These are phyloP conservation scores for Vanrija sp. DNA, from an alignment of 1,284 basidiomycete genomes.

Conservation along the genomic window DNA sequence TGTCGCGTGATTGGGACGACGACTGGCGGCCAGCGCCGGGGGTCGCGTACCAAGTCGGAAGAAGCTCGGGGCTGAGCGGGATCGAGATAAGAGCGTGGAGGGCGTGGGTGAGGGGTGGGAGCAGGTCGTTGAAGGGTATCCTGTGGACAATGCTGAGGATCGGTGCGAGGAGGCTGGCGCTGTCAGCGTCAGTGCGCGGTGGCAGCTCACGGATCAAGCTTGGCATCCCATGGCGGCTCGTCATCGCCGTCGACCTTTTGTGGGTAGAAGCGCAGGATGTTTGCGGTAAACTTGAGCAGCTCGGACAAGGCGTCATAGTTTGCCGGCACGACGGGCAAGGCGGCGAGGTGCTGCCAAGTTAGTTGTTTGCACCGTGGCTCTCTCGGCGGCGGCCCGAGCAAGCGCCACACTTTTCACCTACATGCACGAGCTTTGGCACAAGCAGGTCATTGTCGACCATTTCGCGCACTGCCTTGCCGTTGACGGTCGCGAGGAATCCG, in stretches of 20 bases:
- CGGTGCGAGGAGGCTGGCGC: conserved; percentile 24
- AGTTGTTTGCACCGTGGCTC: background rate
- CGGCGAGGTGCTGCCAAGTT: conserved; percentile 18
- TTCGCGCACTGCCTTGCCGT: conserved; percentile 23
- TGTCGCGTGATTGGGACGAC: background rate
- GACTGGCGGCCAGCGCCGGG: conserved; percentile 11
- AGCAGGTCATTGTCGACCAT: conserved; percentile 38
- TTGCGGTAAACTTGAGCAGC: conserved; percentile 43
- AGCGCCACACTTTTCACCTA: conserved; percentile 13
- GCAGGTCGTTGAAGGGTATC: conserved; percentile 27
- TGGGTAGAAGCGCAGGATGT: conserved; percentile 40
- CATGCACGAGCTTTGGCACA: conserved; percentile 31
- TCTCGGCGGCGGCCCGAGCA: background rate
- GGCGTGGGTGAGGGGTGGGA: conserved; percentile 33
- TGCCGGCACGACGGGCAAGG: conserved; percentile 10
- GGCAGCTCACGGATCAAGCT: conserved; percentile 32
- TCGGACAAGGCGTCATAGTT: conserved; percentile 37
- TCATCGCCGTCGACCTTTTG: conserved; percentile 10
- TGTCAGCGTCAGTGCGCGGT: background rate
- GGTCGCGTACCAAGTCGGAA: conserved; percentile 32
- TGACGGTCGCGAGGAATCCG: conserved; percentile 40
- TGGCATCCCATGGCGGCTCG: conserved; percentile 24
- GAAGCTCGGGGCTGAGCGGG: conserved; percentile 27
- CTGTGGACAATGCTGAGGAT: conserved; percentile 28
- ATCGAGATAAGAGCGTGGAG: conserved; percentile 41